phyloP scores from a whole-genome alignment of 2,329 filamentous ascomycete species.

The Fusarium circinatum region DNA sequence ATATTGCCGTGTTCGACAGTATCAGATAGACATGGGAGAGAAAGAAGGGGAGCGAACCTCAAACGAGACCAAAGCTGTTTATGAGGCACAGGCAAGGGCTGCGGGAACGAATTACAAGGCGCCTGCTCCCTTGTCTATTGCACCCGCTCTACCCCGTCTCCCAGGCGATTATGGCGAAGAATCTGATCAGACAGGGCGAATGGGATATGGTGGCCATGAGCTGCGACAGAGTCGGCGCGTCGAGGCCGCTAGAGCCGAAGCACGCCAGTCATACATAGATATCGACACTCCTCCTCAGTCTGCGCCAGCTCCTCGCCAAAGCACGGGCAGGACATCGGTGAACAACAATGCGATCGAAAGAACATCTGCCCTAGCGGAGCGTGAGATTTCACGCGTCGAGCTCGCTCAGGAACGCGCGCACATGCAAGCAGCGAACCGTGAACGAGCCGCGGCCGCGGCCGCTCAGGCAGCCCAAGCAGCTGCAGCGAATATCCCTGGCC shows the following conservation, averaged over 20 bases:
- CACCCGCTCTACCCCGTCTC: conserved; percentile 35
- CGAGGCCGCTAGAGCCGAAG: conserved; percentile 40
- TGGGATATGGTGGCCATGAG: conserved; percentile 50
- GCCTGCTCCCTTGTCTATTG: conserved; percentile 39
- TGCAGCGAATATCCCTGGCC: conserved; percentile 41
- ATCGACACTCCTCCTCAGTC: conserved; percentile 36
- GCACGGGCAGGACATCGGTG: conserved; percentile 32
- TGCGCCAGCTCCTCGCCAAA: conserved; percentile 27
- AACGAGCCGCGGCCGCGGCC: conserved; percentile 49
- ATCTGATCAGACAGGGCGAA: conserved; percentile 26
- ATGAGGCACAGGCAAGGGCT: conserved; percentile 59
- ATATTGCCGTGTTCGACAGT: conserved; percentile 70
- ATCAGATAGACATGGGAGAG: conserved; percentile 66
- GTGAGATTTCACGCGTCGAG: conserved; percentile 64
- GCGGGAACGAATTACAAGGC: conserved; percentile 47
- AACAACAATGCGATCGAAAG: conserved; percentile 55
- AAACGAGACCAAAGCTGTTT: conserved; percentile 64
- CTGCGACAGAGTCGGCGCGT: conserved; percentile 57
- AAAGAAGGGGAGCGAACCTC: conserved; percentile 55
- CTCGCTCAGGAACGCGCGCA: conserved; percentile 63
- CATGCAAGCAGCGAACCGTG: conserved; percentile 56
- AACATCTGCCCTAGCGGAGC: conserved; percentile 60
- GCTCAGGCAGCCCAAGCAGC: conserved; percentile 47
- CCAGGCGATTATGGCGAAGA: conserved; percentile 31
- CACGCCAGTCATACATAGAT: conserved; percentile 42